phyloP scores from a whole-genome alignment of 345 rosid genomes.

The Excoecaria cochinchinensis region DNA sequence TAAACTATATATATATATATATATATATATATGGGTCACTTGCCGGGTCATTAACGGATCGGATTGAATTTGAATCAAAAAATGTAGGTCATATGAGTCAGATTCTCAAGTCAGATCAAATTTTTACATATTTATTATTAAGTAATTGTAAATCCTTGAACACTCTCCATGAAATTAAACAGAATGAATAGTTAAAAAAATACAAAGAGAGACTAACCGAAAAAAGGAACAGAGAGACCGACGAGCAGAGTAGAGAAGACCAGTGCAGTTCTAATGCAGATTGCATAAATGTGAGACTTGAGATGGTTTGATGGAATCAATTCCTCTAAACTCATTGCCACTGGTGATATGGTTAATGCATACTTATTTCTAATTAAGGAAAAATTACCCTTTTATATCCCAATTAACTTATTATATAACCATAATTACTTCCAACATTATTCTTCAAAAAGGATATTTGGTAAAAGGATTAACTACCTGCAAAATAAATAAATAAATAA shows the following conservation, averaged over 20 bases:
- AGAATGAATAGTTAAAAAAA: too few species aligned
- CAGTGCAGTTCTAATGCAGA: conserved; percentile 67
- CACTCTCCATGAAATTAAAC: too few species aligned
- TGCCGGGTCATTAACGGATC: too few species aligned
- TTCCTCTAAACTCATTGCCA: conserved; percentile 93
- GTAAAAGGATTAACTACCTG: conserved; percentile 95
- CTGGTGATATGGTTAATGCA: conserved; percentile 91
- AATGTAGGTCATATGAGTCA: too few species aligned
- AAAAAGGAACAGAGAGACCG: conserved; percentile 80
- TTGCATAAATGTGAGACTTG: conserved; percentile 57
- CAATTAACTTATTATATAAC: too few species aligned
- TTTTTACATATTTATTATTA: too few species aligned
- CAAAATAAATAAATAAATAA: conserved; percentile 34
- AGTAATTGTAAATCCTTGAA: too few species aligned
- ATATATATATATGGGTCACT: too few species aligned
- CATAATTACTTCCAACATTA: not conserved
- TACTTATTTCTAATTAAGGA: conserved; percentile 55
- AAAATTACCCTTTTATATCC: too few species aligned
- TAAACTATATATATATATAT: too few species aligned
- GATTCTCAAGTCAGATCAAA: too few species aligned
- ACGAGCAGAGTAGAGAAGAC: conserved; percentile 79
- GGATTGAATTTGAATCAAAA: too few species aligned
- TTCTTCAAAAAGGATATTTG: conserved; percentile 59
- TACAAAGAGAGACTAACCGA: conserved; percentile 44
- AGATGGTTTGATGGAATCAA: conserved; percentile 60